Percentiles rank a stretch among this genome's conserved stretches.
phyloP scores from a whole-genome alignment of 2,329 filamentous ascomycete species.

The Purpureocillium takamizusanense region DNA sequence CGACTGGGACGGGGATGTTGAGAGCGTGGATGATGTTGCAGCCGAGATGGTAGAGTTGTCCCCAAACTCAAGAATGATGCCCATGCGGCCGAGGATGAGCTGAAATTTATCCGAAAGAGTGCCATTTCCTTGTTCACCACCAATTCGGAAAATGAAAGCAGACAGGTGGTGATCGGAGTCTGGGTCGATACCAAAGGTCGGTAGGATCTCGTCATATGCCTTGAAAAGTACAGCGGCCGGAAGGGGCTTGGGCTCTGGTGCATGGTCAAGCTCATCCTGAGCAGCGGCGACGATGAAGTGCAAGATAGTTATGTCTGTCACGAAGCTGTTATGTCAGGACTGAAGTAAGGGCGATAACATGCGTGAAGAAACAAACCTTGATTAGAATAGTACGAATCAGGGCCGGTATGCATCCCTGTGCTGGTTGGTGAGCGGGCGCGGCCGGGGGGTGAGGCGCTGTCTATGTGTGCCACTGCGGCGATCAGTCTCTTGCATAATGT shows the following conservation, averaged over 20 bases:
- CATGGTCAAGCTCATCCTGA: conserved; percentile 49
- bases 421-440: conserved; percentile 3
- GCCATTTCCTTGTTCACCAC: conserved; percentile 48
- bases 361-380: conserved; percentile 33
- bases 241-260: conserved; percentile 52
- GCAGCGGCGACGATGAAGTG: conserved; percentile 68
- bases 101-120: conserved; percentile 63
- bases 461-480: too few relatives aligned
- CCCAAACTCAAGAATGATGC: conserved; percentile 60
- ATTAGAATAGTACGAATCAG: conserved; percentile 46
- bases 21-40: conserved; percentile 13
- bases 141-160: conserved; percentile 71
- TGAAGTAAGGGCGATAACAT: conserved; percentile 1
- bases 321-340: neutral
- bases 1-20: conserved; percentile 11
- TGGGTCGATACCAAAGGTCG: conserved; percentile 58
- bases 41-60: conserved; percentile 19
- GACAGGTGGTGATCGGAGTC: conserved; percentile 69
- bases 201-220: conserved; percentile 72
- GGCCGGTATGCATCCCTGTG: too few relatives aligned
- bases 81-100: conserved; percentile 56
- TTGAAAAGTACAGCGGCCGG: conserved; percentile 72
- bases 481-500: too few relatives aligned
- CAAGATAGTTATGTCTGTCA: conserved; percentile 65
- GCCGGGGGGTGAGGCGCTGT: neutral